Percentiles rank a stretch among this genome's conserved stretches.
Evolutionary conservation across 129 eudicot genomes (phyloP).

Genomic region (Deinandra increscens): DNA sequence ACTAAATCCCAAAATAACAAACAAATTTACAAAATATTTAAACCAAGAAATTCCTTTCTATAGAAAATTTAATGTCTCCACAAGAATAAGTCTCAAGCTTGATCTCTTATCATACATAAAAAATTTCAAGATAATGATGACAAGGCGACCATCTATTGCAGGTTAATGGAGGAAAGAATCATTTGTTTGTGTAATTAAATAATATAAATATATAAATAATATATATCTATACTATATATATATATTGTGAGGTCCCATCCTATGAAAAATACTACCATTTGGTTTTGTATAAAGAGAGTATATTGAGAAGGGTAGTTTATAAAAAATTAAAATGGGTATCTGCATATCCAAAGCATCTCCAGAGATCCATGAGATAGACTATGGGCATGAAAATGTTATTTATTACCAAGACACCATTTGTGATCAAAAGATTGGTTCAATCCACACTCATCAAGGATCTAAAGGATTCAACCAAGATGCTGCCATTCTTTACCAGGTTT

Average conservation of each 20-base stretch:
- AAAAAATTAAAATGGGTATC: conserved; percentile 55
- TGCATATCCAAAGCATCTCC: conserved; percentile 72
- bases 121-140: conserved; percentile 1
- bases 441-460: conserved; percentile 61
- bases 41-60: background rate
- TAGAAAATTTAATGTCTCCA: background rate
- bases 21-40: background rate
- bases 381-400: conserved; percentile 63
- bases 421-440: conserved; percentile 43
- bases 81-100: conserved; percentile 6
- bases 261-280: conserved; percentile 1
- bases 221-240: background rate
- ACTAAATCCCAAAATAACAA: background rate
- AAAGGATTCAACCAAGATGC: conserved; percentile 84
- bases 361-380: conserved; percentile 54
- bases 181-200: no score
- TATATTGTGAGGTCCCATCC: conserved; percentile 18
- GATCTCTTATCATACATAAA: conserved; percentile 2
- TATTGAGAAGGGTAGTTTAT: conserved; percentile 20
- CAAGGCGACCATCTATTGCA: background rate
- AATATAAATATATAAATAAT: no score
- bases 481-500: conserved; percentile 78
- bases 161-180: no score
- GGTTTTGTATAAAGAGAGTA: conserved; percentile 41
- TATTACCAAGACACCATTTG: conserved; percentile 32